Evolutionary conservation across 2,329 filamentous ascomycete species (phyloP).

Genomic region (Leptoxyphium fumago): DNA sequence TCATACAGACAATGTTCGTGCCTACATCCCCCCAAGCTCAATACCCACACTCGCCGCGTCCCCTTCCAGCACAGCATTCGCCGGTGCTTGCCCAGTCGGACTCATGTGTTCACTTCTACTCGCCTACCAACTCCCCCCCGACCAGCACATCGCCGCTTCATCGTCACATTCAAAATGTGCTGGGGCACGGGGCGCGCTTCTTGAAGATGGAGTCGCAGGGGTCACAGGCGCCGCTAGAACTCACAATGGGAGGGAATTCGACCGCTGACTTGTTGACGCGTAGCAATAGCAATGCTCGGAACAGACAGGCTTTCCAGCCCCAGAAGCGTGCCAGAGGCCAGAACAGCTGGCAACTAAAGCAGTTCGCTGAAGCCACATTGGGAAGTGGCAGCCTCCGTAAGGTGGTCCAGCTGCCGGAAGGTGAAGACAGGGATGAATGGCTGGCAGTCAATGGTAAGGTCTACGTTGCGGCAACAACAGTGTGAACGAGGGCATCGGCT

Average conservation of each 20-base stretch:
- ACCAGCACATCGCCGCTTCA: slow-evolving; percentile 20
- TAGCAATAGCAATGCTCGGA: slow-evolving; percentile 43
- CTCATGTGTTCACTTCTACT: slow-evolving; percentile 21
- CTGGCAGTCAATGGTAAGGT: slow-evolving; percentile 81
- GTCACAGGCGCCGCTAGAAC: slow-evolving; percentile 22
- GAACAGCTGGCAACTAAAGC: slow-evolving; percentile 81
- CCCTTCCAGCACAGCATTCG: slow-evolving; percentile 29
- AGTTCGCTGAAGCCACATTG: slow-evolving; percentile 94
- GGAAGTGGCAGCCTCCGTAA: slow-evolving; percentile 90
- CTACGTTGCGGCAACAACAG: background rate
- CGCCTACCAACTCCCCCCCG: slow-evolving; percentile 15
- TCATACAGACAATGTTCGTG: slow-evolving; percentile 70
- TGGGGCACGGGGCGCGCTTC: slow-evolving; percentile 14
- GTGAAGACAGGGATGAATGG: slow-evolving; percentile 97
- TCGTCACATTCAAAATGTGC: slow-evolving; percentile 16
- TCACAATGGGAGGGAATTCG: slow-evolving; percentile 14
- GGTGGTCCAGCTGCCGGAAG: slow-evolving; percentile 91
- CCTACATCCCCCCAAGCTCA: slow-evolving; percentile 22
- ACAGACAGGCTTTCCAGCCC: slow-evolving; percentile 81
- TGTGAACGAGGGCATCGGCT: background rate
- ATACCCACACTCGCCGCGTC: slow-evolving; percentile 18
- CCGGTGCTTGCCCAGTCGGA: slow-evolving; percentile 27
- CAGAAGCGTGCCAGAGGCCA: slow-evolving; percentile 74
- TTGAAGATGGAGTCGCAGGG: slow-evolving; percentile 10
- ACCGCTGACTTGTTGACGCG: slow-evolving; percentile 23